phyloP scores from a whole-genome alignment of 768 basidiomycete genomes.

The Tulasnella sp. region DNA sequence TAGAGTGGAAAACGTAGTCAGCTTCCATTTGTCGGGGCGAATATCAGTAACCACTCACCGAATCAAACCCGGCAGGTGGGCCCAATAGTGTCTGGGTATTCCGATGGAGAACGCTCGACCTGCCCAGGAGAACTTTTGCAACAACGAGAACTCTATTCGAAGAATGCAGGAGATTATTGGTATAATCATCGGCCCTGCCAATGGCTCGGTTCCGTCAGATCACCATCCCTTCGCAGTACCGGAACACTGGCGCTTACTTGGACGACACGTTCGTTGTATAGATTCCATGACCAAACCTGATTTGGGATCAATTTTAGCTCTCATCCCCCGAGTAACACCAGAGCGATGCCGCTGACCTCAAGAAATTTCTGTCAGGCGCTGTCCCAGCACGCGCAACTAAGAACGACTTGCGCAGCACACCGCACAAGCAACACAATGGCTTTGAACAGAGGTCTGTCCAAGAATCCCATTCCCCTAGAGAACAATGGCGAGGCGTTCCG shows the following conservation, averaged over 20 bases:
- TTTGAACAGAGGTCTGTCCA: neutral
- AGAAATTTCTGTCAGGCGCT: neutral
- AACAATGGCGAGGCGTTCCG: neutral
- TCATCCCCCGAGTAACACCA: neutral
- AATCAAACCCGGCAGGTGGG: neutral
- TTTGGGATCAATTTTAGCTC: neutral
- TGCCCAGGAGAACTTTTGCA: constrained; percentile 9
- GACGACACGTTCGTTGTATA: constrained; percentile 21
- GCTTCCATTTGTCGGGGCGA: neutral
- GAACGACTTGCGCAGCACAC: neutral
- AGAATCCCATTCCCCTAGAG: neutral
- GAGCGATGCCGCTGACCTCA: neutral
- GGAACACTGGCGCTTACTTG: neutral
- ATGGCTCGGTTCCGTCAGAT: neutral
- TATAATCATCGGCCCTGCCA: constrained; percentile 17
- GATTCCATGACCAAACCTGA: constrained; percentile 16
- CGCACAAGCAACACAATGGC: neutral
- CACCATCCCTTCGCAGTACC: neutral
- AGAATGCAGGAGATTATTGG: neutral
- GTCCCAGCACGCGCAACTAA: neutral
- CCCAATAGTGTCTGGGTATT: neutral
- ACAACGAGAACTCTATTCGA: constrained; percentile 4
- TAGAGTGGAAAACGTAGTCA: neutral
- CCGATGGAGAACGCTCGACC: neutral
- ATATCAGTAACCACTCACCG: neutral